Evolutionary conservation across 192 early-diverging fungal genomes (phyloP), one percentile per base, ranked within the genome.

Genomic region (Coemansia sp.): DNA sequence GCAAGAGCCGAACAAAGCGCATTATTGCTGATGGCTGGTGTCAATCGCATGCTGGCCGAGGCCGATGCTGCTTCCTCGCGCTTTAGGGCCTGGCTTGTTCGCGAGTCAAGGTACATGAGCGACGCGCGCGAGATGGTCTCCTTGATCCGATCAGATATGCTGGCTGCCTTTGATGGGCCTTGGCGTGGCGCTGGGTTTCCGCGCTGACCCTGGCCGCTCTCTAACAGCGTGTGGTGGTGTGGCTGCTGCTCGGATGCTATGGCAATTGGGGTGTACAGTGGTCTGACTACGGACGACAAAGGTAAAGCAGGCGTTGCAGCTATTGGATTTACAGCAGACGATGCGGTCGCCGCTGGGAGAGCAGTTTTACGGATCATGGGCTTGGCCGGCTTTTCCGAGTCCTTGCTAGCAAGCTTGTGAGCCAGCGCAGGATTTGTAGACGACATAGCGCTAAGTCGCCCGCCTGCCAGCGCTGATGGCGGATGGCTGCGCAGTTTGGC

Each of bases 41-140:
- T 7, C 43, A 21, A 7, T 46, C 20, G 43, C 5, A 18, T 21
- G 43, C 0, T 46, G 20, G 5, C 6, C 0, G 43, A 18, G n/a
- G 20, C 7, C 23, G 48, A 4, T 21, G 48, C 48, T 51, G 48
- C 23, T 51, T 51, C 24, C 24, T 73, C 71, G 36, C 60, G 64
- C 28, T 56, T 65, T 11, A 67, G 65, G 14, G 71, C 73, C 24
- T 69, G 56, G 3, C 14, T 26, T 16, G 70, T 73, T 23, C 70
- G 66, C 3, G 70, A 73, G 40, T 78, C 76, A 5, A 78, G 60
- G 33, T 70, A 79, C 58, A 62, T 79, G 31, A 79, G 77, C 7
- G 77, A 79, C n/a, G 77, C 77, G 7, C 71, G 64, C 0, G 77
- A 79, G 5, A 79, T 61, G 3, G 63, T 71, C 62, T 79, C 77